Evolutionary conservation across 305 asterid genomes (phyloP), one percentile per base, ranked within the genome.

Genomic region (Fraxinus baroniana): DNA sequence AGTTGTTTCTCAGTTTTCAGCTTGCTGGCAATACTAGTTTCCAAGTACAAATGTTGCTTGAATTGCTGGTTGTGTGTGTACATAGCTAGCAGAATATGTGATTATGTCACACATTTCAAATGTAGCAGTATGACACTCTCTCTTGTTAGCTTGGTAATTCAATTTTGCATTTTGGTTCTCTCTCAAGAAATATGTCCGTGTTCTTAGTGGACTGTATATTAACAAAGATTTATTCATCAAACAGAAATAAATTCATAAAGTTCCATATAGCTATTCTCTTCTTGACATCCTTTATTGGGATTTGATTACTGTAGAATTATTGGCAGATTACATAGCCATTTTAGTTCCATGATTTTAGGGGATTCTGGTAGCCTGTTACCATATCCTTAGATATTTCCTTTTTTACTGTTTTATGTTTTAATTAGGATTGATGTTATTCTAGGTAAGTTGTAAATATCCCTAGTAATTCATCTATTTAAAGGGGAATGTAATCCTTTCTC

Each of bases 11-110:
- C 10, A 36, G 49, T 76, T 35, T 39, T 37, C 37, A 46, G 18
- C 77, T 84, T 66, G 26, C 72, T 62, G 46, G 62, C 60, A 72
- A 73, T 32, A 28, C 36, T 10, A 28, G 20, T 80, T 41, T 46
- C 20, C 57, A 49, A 35, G 37, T 70, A 28, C 24, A 77, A 15
- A 55, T 26, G 70, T 46, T 77, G 22, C n/a, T 26, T 68, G 37
- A 68, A 9, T 33, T 26, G 74, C 39, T 68, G 74, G 74, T 70
- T 30, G 75, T 28, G 36, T 66, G 39, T 70, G 32, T 28, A 64
- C 33, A 28, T 70, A 3, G 33, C 13, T 26, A 74, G 74, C 32
- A 44, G 64, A 60, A 64, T 32, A 73, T 46, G 35, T 3, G 26
- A 35, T 76, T 77, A 70, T 37, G 37, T 26, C 41, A 55, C 35